These are phyloP conservation scores for Melaleuca alternifolia DNA, from an alignment of 345 rosid genomes.

Conservation along the genomic window DNA sequence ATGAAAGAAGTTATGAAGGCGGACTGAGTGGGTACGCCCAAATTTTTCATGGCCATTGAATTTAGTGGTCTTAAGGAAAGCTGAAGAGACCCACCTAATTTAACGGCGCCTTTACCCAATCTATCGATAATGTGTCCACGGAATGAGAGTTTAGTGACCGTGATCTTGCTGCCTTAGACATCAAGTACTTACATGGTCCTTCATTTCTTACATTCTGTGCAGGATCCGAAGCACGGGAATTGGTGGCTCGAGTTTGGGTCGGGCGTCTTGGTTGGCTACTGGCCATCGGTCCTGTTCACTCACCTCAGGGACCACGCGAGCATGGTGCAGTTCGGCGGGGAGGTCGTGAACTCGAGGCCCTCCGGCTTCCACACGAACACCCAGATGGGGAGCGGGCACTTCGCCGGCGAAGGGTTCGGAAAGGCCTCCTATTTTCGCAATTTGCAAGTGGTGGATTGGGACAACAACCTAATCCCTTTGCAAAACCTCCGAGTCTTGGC, in stretches of 20 bases:
- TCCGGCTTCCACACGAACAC: slow-evolving; percentile 78
- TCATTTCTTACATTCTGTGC: not conserved
- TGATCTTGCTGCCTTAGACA: not conserved
- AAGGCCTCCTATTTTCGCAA: slow-evolving; percentile 87
- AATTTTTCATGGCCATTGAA: not conserved
- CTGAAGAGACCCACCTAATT: not conserved
- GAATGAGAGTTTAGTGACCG: not conserved
- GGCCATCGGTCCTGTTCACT: slow-evolving; percentile 80
- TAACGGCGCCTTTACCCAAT: not conserved
- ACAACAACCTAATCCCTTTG: slow-evolving; percentile 67
- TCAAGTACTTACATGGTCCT: not conserved
- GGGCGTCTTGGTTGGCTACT: slow-evolving; percentile 80
- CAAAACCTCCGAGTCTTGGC: slow-evolving; percentile 65
- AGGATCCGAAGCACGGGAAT: slow-evolving; percentile 99
- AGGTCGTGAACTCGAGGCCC: slow-evolving; percentile 55
- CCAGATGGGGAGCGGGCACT: slow-evolving; percentile 97
- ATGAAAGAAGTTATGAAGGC: no score
- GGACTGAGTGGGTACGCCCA: no score
- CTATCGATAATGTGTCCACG: not conserved
- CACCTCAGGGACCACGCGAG: slow-evolving; percentile 78
- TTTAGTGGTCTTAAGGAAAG: not conserved
- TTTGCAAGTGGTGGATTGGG: slow-evolving; percentile 91
- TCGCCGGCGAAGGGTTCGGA: slow-evolving; percentile 79
- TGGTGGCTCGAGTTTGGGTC: slow-evolving; percentile 99
- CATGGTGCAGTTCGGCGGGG: slow-evolving; percentile 97